These are phyloP conservation scores for Phaeoacremonium minimum DNA, from an alignment of 2,329 filamentous ascomycete genomes.

Conservation along the genomic window DNA sequence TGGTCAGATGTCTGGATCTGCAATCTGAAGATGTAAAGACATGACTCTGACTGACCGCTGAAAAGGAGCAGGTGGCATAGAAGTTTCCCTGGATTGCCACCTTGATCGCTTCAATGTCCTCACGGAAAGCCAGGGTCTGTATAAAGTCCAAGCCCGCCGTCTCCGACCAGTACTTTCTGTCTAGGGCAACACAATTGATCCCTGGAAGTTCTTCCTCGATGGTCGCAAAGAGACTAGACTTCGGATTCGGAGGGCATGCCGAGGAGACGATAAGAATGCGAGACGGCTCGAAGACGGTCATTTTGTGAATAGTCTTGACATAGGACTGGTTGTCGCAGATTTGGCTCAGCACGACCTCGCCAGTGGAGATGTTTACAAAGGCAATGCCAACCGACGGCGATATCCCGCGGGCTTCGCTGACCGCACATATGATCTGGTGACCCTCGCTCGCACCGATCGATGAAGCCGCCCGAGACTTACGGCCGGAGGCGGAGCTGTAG, in stretches of 20 bases:
- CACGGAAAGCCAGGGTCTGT: constrained; percentile 70
- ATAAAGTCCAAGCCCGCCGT: constrained; percentile 72
- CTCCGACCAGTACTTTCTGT: constrained; percentile 83
- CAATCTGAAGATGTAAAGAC: no score
- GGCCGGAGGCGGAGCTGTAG: constrained; percentile 34
- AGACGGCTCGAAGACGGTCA: constrained; percentile 74
- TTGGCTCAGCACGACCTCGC: constrained; percentile 80
- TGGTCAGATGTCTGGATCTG: background rate
- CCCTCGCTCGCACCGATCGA: constrained; percentile 42
- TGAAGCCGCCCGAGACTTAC: constrained; percentile 35
- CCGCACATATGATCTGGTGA: constrained; percentile 79
- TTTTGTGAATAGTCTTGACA: constrained; percentile 80
- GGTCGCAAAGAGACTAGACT: constrained; percentile 70
- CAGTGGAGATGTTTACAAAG: constrained; percentile 81
- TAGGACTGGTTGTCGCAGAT: constrained; percentile 94
- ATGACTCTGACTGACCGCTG: constrained; percentile 58
- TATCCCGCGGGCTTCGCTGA: constrained; percentile 83
- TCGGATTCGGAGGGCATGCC: constrained; percentile 58
- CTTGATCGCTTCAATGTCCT: constrained; percentile 78
- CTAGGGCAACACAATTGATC: constrained; percentile 58
- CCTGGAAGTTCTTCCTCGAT: constrained; percentile 68
- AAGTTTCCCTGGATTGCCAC: constrained; percentile 78
- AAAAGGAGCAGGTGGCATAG: constrained; percentile 79
- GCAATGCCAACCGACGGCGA: constrained; percentile 80
- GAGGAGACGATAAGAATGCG: constrained; percentile 75